Evolutionary conservation across 2,329 filamentous ascomycete genomes (phyloP).

Genomic region (Fusarium luffae): DNA sequence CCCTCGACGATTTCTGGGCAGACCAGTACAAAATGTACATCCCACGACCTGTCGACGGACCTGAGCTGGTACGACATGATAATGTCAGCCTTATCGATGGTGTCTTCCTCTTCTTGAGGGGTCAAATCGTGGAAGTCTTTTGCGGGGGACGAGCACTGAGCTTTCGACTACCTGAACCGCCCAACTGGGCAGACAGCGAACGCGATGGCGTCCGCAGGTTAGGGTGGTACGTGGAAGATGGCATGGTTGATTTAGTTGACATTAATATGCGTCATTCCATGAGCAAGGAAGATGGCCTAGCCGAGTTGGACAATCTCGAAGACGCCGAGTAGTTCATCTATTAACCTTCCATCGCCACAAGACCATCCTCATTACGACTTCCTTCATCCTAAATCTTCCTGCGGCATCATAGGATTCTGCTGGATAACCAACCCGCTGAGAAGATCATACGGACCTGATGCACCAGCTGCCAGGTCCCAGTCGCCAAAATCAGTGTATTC

Average conservation of each 20-base stretch:
- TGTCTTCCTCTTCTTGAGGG: constrained; percentile 42
- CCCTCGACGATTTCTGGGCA: constrained; percentile 54
- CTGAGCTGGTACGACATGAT: constrained; percentile 50
- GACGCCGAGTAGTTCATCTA: constrained; percentile 36
- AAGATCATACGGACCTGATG: constrained; percentile 47
- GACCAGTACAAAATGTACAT: constrained; percentile 50
- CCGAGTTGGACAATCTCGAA: constrained; percentile 34
- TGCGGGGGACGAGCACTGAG: constrained; percentile 47
- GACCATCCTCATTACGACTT: not conserved
- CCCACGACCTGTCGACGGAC: constrained; percentile 49
- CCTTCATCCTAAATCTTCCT: constrained; percentile 40
- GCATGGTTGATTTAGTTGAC: constrained; percentile 44
- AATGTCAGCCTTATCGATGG: constrained; percentile 43
- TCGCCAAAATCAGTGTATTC: constrained; percentile 51
- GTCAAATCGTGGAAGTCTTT: constrained; percentile 46
- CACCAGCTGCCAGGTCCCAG: constrained; percentile 47
- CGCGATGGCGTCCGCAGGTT: constrained; percentile 37
- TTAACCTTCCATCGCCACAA: constrained; percentile 6
- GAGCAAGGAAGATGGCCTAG: constrained; percentile 26
- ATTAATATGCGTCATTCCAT: constrained; percentile 40
- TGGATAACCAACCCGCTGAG: constrained; percentile 44
- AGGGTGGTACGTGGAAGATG: constrained; percentile 49
- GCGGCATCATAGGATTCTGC: constrained; percentile 40
- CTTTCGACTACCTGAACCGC: constrained; percentile 44
- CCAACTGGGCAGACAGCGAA: constrained; percentile 9